phyloP scores from a whole-genome alignment of 2,329 filamentous ascomycete species.

The Cladophialophora carrionii region DNA sequence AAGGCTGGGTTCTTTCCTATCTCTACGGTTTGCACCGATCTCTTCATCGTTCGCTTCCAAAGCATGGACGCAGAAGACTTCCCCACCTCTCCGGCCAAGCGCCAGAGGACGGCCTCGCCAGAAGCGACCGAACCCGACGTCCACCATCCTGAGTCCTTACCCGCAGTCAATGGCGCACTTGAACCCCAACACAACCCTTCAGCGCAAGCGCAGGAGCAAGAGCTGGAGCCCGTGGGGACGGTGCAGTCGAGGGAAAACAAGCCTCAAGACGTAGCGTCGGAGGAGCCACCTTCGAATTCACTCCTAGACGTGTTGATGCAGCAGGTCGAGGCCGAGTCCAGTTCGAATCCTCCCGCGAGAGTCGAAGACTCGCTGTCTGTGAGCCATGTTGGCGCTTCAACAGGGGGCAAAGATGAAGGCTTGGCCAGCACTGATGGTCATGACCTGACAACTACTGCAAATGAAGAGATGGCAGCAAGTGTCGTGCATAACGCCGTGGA shows the following conservation, averaged over 20 bases:
- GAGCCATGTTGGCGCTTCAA: background rate
- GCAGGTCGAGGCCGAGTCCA: slow-evolving; percentile 35
- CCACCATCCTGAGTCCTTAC: background rate
- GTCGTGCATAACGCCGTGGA: background rate
- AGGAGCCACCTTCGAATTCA: slow-evolving; percentile 23
- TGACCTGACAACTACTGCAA: background rate
- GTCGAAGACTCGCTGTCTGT: background rate
- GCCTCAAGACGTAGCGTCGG: background rate
- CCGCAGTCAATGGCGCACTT: background rate
- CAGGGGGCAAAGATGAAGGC: background rate
- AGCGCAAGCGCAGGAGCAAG: background rate
- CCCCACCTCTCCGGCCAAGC: slow-evolving; percentile 35
- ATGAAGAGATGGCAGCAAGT: background rate
- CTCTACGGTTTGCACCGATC: background rate
- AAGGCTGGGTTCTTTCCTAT: background rate
- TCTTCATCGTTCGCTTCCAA: background rate
- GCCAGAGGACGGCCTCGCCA: slow-evolving; percentile 33
- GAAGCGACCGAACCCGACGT: slow-evolving; percentile 6
- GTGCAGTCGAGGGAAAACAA: background rate
- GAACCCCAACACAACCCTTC: background rate
- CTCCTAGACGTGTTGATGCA: slow-evolving; percentile 37
- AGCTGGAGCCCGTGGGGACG: background rate
- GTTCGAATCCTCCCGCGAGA: slow-evolving; percentile 2
- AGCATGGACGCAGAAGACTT: slow-evolving; percentile 34
- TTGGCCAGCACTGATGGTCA: background rate